These are phyloP conservation scores for Vitis labrusca DNA, from an alignment of 164 flowering plant species.

Conservation along the genomic window DNA sequence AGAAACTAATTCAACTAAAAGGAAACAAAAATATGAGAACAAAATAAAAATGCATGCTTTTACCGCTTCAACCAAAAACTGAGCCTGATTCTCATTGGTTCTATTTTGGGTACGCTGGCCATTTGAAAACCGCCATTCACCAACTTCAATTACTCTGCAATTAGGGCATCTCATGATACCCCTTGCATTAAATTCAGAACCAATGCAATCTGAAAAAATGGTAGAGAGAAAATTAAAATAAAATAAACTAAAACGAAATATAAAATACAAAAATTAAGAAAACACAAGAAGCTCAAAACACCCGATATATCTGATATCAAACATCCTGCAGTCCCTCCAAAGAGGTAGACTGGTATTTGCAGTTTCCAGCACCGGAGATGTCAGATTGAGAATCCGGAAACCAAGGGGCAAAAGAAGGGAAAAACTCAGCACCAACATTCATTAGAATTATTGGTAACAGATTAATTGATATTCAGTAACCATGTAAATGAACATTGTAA, in stretches of 20 bases:
- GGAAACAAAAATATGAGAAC: neutral
- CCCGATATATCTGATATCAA: no score
- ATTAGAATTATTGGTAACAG: no score
- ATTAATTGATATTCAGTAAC: no score
- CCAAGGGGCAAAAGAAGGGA: no score
- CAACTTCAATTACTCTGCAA: slow-evolving; percentile 26
- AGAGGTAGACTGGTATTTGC: no score
- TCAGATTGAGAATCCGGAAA: no score
- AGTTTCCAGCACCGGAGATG: no score
- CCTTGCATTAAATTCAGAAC: slow-evolving; percentile 26
- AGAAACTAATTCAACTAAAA: neutral
- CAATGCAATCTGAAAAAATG: slow-evolving; percentile 31
- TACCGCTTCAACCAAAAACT: slow-evolving; percentile 4
- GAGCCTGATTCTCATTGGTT: neutral
- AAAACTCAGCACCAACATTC: no score
- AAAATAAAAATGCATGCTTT: neutral
- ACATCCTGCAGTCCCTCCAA: no score
- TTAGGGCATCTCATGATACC: slow-evolving; percentile 31
- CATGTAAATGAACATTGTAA: no score
- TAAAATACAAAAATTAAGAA: no score
- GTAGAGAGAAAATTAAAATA: neutral
- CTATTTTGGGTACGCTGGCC: neutral
- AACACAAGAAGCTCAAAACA: neutral
- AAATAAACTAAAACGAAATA: neutral
- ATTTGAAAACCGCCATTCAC: slow-evolving; percentile 13